Percentiles rank a stretch among this genome's conserved stretches.
These are phyloP conservation scores for Cyclotella kingstonii DNA, from an alignment of 108 stramenopile species.

Conservation along the genomic window DNA sequence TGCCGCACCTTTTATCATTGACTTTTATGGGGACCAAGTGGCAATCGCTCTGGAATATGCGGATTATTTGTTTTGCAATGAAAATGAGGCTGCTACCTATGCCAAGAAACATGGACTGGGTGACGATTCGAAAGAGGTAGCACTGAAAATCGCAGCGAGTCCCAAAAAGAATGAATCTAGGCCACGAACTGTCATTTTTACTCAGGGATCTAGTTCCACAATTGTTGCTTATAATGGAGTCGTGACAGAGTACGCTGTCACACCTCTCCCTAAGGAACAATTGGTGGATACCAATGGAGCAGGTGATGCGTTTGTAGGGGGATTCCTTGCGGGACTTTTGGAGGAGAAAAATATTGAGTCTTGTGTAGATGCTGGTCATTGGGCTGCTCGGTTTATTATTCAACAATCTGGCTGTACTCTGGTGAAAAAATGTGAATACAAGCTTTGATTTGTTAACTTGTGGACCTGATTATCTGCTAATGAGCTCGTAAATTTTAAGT, in stretches of 20 bases:
- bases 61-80: conserved; percentile 98
- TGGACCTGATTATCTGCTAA: not conserved
- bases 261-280: conserved; percentile 75
- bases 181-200: conserved; percentile 94
- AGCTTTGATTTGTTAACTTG: conserved; percentile 30
- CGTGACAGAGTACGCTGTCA: conserved; percentile 89
- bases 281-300: conserved; percentile 99
- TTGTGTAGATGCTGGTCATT: conserved; percentile 97
- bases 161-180: conserved; percentile 86
- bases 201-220: conserved; percentile 94
- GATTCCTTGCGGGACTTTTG: conserved; percentile 90
- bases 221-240: conserved; percentile 92
- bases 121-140: conserved; percentile 88
- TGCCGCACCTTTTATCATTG: conserved; percentile 97
- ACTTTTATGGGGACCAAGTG: conserved; percentile 97
- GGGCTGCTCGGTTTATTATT: conserved; percentile 94
- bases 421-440: conserved; percentile 67
- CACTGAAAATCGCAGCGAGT: conserved; percentile 80
- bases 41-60: conserved; percentile 92
- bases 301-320: conserved; percentile 99
- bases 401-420: conserved; percentile 95
- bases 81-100: conserved; percentile 96
- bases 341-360: conserved; percentile 72
- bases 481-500: not conserved
- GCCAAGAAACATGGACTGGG: conserved; percentile 94